phyloP scores from a whole-genome alignment of 2,329 filamentous ascomycete genomes.

The Phialemoniopsis sp. region DNA sequence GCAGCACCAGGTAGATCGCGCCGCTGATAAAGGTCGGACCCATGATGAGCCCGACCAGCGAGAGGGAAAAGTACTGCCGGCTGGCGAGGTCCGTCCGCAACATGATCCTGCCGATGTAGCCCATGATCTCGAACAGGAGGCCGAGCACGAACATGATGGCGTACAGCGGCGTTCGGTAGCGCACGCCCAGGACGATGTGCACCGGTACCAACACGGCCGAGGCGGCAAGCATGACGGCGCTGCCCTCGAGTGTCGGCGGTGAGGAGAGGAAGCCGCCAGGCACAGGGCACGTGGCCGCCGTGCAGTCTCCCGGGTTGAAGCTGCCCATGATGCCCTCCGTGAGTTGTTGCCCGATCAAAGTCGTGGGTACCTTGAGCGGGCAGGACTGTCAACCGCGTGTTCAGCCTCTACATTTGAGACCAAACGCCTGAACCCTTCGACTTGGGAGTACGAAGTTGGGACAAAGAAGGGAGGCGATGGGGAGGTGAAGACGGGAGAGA shows the following conservation, averaged over 20 bases:
- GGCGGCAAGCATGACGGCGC: slow-evolving; percentile 30
- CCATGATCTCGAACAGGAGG: slow-evolving; percentile 8
- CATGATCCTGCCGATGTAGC: slow-evolving; percentile 9
- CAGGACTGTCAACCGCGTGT: no score
- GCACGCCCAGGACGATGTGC: slow-evolving; percentile 30
- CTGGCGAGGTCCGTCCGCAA: slow-evolving; percentile 7
- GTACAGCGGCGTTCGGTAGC: slow-evolving; percentile 18
- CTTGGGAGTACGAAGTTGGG: no score
- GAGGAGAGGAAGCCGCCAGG: slow-evolving; percentile 31
- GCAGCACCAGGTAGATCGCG: slow-evolving; percentile 38
- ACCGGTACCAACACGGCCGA: slow-evolving; percentile 35
- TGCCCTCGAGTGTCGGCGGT: slow-evolving; percentile 29
- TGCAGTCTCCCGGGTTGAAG: slow-evolving; percentile 5
- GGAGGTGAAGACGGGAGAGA: no score
- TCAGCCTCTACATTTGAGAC: no score
- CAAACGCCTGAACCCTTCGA: no score
- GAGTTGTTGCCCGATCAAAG: no score
- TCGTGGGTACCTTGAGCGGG: no score
- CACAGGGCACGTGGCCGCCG: slow-evolving; percentile 22
- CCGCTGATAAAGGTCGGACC: slow-evolving; percentile 41
- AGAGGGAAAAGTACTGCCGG: slow-evolving; percentile 30
- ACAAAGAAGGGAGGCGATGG: no score
- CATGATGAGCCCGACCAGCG: slow-evolving; percentile 39
- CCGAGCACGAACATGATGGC: slow-evolving; percentile 5
- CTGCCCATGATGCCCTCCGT: not conserved